Conservation (phyloP, 768 basidiomycete species). For the Mycena metata region DNA sequence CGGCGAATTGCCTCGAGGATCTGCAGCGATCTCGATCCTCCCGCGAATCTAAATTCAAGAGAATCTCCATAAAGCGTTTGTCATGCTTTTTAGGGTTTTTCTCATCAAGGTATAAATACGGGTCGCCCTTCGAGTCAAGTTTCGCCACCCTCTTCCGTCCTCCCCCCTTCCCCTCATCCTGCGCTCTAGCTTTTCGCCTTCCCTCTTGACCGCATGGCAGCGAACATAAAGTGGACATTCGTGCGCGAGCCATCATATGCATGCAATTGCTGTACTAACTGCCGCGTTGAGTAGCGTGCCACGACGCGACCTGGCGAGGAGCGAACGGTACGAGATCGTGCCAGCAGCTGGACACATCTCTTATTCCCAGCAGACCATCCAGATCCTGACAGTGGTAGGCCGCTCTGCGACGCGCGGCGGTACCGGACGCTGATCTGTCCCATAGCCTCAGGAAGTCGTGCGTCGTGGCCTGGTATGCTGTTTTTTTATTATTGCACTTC, state of each 20-base stretch:
- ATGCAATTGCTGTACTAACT: neutral
- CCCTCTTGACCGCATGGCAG: neutral
- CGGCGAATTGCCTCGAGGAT: neutral
- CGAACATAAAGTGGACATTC: conserved; percentile 1
- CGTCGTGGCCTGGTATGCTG: neutral
- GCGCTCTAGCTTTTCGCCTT: neutral
- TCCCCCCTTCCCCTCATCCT: neutral
- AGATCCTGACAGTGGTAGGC: neutral
- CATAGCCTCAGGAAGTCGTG: neutral
- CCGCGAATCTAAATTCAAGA: neutral
- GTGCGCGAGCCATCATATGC: neutral
- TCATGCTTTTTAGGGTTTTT: neutral
- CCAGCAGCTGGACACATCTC: neutral
- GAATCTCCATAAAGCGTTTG: neutral
- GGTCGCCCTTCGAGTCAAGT: neutral
- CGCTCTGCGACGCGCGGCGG: too few relatives aligned
- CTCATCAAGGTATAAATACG: conserved; percentile 7
- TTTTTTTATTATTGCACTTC: too few relatives aligned
- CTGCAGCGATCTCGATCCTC: neutral
- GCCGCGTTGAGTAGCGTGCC: neutral
- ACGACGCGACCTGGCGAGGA: neutral
- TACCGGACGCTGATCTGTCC: neutral
- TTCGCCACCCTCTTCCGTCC: neutral
- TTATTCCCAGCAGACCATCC: neutral
- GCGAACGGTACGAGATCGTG: neutral